Evolutionary conservation across 2,329 filamentous ascomycete species (phyloP), one percentile per base, ranked within the genome.

Genomic region (Calcarisporium arbuscula): DNA sequence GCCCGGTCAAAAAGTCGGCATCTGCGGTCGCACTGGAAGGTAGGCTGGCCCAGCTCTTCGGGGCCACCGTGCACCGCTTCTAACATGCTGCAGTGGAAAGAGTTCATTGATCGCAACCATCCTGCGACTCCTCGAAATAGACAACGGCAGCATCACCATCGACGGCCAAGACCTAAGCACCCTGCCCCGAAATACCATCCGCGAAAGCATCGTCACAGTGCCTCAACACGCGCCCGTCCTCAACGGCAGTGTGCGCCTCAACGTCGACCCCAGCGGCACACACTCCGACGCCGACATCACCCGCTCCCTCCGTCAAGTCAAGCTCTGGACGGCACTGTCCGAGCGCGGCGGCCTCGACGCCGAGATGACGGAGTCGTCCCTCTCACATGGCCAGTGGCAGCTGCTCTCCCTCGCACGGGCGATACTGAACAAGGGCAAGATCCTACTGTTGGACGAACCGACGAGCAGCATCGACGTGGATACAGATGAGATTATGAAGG

Each of bases 211-310:
- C 9, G 62, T 65, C 18, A 57, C 61, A 6, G 51, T 75, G 4
- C 66, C 70, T 1, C 70, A 74, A 50, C 68, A 74, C 14, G 59
- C 68, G 0, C 62, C 70, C 32, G 50, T 67, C 10, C 53, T 74
- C 12, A 58, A 60, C 1, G 67, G 64, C 10, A 65, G 57, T 1
- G 53, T 75, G 8, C 58, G 66, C 12, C 50, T 61, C 16, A 75
- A 75, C 32, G 51, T 68, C 5, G 67, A 73, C 34, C 68, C 70
- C 0, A 31, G 11, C 9, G 7, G n/a, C 9, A 30, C 34, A 5
- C 16, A 12, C 22, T 25, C 22, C 22, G 14, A 14, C 22, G 4
- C 10, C 14, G 22, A 10, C 10, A 25, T 25, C 22, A 25, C 10
- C 10, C 22, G 14, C 10, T 25, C 22, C 14, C 22, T 25, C 10